These are phyloP conservation scores for Linaria vulgaris DNA, from an alignment of 257 asterid species.

Conservation along the genomic window DNA sequence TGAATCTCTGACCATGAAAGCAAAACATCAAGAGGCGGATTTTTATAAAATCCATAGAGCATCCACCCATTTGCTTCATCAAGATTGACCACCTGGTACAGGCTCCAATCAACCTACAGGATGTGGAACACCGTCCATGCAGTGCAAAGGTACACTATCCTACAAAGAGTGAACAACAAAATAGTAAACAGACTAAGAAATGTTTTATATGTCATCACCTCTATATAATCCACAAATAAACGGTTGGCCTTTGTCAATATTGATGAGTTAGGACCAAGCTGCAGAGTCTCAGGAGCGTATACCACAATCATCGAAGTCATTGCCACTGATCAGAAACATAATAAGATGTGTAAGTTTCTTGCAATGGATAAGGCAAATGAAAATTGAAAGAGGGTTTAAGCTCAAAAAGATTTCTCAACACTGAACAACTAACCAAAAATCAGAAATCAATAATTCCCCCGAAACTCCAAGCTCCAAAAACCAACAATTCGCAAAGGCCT, in stretches of 20 bases:
- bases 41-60: slow-evolving; percentile 56
- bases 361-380: slow-evolving; percentile 1
- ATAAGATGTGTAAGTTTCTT: slow-evolving; percentile 9
- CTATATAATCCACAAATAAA: slow-evolving; percentile 55
- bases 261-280: slow-evolving; percentile 81
- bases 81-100: slow-evolving; percentile 57
- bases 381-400: no score
- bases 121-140: slow-evolving; percentile 8
- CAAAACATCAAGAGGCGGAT: slow-evolving; percentile 57
- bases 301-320: slow-evolving; percentile 61
- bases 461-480: neutral
- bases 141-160: neutral
- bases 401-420: neutral
- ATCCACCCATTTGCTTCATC: slow-evolving; percentile 42
- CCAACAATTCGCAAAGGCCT: no score
- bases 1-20: slow-evolving; percentile 62
- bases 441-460: neutral
- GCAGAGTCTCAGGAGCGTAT: slow-evolving; percentile 53
- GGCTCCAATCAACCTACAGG: slow-evolving; percentile 21
- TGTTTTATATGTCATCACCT: slow-evolving; percentile 41
- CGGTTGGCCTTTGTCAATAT: slow-evolving; percentile 61
- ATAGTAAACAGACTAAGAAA: slow-evolving; percentile 11
- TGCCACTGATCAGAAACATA: slow-evolving; percentile 44
- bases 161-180: neutral
- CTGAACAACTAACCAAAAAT: no score